Percentiles rank a stretch among this genome's conserved stretches.
These are phyloP conservation scores for Haplographium delicatum DNA, from an alignment of 495 filamentous ascomycete species.

Conservation along the genomic window DNA sequence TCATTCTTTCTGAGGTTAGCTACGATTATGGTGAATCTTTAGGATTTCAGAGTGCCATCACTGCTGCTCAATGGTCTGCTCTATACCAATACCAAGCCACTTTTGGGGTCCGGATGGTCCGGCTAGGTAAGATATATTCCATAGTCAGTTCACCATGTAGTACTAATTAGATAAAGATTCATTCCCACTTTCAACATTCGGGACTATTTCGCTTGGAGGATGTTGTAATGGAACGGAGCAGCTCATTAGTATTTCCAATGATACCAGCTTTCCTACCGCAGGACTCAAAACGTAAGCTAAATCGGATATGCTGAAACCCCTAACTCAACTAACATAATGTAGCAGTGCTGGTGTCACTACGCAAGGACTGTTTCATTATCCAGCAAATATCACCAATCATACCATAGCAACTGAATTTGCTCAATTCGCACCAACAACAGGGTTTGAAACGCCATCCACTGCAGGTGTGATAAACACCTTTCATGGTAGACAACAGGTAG, in stretches of 20 bases:
- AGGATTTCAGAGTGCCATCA: slow-evolving; percentile 49
- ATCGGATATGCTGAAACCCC: too few relatives aligned
- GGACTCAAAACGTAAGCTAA: slow-evolving; percentile 36
- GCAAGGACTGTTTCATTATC: slow-evolving; percentile 51
- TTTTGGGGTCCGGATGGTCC: slow-evolving; percentile 58
- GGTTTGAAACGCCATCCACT: slow-evolving; percentile 28
- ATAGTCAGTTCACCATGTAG: too few relatives aligned
- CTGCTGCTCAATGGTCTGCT: slow-evolving; percentile 49
- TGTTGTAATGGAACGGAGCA: slow-evolving; percentile 49
- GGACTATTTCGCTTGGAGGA: slow-evolving; percentile 36
- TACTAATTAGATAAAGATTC: too few relatives aligned
- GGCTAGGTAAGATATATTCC: slow-evolving; percentile 54
- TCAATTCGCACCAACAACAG: slow-evolving; percentile 37
- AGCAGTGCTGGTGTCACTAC: slow-evolving; percentile 44
- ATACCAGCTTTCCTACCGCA: slow-evolving; percentile 43
- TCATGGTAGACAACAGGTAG: slow-evolving; percentile 48
- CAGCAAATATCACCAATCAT: slow-evolving; percentile 47
- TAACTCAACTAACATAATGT: too few relatives aligned
- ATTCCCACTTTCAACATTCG: too few relatives aligned
- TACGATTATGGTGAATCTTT: slow-evolving; percentile 41
- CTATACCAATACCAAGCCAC: slow-evolving; percentile 52
- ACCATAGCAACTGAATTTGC: slow-evolving; percentile 50
- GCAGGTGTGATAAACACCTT: slow-evolving; percentile 58
- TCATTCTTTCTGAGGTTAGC: slow-evolving; percentile 50
- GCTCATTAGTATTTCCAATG: slow-evolving; percentile 42